Evolutionary conservation across 2,329 filamentous ascomycete species (phyloP).

Genomic region (Cadophora gregata): DNA sequence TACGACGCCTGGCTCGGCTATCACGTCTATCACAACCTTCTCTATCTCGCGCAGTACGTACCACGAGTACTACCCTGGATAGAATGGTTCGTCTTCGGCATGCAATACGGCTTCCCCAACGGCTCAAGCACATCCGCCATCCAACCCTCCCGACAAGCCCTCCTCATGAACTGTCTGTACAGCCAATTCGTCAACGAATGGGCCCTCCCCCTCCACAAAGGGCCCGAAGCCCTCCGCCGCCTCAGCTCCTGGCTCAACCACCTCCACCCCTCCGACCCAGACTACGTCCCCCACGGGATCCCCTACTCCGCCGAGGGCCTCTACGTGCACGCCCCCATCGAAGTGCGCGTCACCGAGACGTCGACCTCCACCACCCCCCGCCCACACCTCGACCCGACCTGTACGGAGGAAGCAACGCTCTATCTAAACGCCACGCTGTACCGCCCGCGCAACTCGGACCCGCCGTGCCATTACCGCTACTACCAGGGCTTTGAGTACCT

Average conservation of each 20-base stretch:
- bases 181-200: slow-evolving; percentile 99
- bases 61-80: slow-evolving; percentile 84
- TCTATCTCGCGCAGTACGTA: slow-evolving; percentile 78
- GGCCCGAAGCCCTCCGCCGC: slow-evolving; percentile 83
- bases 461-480: slow-evolving; percentile 77
- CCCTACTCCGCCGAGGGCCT: slow-evolving; percentile 81
- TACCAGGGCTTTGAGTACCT: slow-evolving; percentile 91
- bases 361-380: slow-evolving; percentile 50
- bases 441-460: slow-evolving; percentile 78
- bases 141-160: slow-evolving; percentile 77
- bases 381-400: slow-evolving; percentile 77
- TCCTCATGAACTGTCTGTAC: slow-evolving; percentile 97
- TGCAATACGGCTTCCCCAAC: slow-evolving; percentile 92
- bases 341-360: slow-evolving; percentile 86
- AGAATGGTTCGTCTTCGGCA: slow-evolving; percentile 95
- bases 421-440: slow-evolving; percentile 93
- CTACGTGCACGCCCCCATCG: slow-evolving; percentile 88
- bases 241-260: slow-evolving; percentile 84
- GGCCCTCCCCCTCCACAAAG: slow-evolving; percentile 85
- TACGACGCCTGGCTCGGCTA: slow-evolving; percentile 85
- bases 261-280: slow-evolving; percentile 64
- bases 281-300: slow-evolving; percentile 70
- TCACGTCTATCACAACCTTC: slow-evolving; percentile 88
- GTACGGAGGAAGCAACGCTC: slow-evolving; percentile 71
- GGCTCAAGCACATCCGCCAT: slow-evolving; percentile 74